Evolutionary conservation across 306 rosid species (phyloP), one percentile per base, ranked within the genome.

Genomic region (Quercus aquifolioides): DNA sequence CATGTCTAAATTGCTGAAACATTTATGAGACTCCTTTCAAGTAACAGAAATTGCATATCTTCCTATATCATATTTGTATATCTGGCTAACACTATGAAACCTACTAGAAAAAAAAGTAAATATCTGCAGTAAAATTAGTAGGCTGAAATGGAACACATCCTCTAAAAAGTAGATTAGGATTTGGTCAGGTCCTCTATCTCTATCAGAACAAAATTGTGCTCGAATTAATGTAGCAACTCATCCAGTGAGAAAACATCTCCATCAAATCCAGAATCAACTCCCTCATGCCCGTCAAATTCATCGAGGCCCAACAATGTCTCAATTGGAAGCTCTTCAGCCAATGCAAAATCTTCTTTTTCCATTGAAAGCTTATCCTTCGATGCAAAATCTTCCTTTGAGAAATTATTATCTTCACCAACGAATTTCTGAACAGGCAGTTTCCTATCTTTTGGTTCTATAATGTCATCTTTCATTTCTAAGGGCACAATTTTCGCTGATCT

Each of bases 281-380:
- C 89, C 63, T 86, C 90, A 30, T 79, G 87, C 52, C 90, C 92
- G 65, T 88, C 90, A 77, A 88, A 90, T 74, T 86, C 92, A 78
- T 70, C 79, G 10, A 90, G 87, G 51, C 90, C 94, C 77, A 88
- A 74, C 84, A 90, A 26, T 78, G 33, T 74, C 89, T 88, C 94
- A 73, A 90, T 88, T 59, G 86, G 75, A 65, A 77, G 60, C 30
- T 81, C 81, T 76, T 73, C 56, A 71, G 51, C 74, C 15, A 78
- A 12, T 25, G 28, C 87, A 69, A 80, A 76, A 71, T 65, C 67
- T 49, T 75, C 83, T 58, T 31, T 71, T 30, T 63, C 85, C 71
- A 75, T 73, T 23, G 28, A 63, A 79, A 73, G 33, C 11, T 80
- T 62, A 28, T 33, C 76, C 18, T 38, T 74, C 46, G 81, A 72